phyloP scores from a whole-genome alignment of 176 grass and related monocot genomes.

The Stipa capillata region DNA sequence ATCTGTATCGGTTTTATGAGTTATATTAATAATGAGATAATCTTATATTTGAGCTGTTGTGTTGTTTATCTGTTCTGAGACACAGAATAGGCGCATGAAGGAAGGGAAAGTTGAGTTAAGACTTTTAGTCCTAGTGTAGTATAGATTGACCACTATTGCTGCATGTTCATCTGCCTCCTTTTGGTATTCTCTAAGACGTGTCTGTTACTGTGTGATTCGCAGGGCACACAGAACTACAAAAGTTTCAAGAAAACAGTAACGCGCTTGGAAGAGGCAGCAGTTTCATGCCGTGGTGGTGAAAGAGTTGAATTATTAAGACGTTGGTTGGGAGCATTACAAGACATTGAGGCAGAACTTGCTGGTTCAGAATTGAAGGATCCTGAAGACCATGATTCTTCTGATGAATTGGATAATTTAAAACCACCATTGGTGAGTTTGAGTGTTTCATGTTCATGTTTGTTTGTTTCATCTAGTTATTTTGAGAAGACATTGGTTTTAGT shows the following conservation, averaged over 20 bases:
- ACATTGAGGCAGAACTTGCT: conserved; percentile 43
- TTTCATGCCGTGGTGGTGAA: conserved; percentile 66
- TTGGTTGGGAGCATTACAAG: conserved; percentile 77
- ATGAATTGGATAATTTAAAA: conserved; percentile 43
- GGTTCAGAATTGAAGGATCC: conserved; percentile 35
- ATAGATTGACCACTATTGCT: not conserved
- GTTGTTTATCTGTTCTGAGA: not conserved
- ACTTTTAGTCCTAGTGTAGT: not conserved
- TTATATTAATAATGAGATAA: not conserved
- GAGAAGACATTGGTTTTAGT: not conserved
- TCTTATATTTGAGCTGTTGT: not conserved
- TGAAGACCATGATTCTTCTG: conserved; percentile 19
- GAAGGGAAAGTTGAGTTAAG: not conserved
- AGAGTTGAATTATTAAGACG: conserved; percentile 68
- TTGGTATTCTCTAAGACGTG: not conserved
- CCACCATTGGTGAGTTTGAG: conserved; percentile 40
- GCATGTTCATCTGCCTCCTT: not conserved
- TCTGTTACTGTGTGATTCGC: conserved; percentile 12
- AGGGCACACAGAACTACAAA: conserved; percentile 66
- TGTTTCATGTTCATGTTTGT: not conserved
- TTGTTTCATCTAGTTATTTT: conserved; percentile 5
- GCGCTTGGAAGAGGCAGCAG: conserved; percentile 77
- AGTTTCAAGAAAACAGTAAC: conserved; percentile 77
- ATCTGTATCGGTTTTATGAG: not conserved
- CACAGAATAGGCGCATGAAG: not conserved